Percentiles rank a stretch among this genome's conserved stretches.
Conservation (phyloP, 2,329 filamentous ascomycete species). For the Fonsecaea erecta region DNA sequence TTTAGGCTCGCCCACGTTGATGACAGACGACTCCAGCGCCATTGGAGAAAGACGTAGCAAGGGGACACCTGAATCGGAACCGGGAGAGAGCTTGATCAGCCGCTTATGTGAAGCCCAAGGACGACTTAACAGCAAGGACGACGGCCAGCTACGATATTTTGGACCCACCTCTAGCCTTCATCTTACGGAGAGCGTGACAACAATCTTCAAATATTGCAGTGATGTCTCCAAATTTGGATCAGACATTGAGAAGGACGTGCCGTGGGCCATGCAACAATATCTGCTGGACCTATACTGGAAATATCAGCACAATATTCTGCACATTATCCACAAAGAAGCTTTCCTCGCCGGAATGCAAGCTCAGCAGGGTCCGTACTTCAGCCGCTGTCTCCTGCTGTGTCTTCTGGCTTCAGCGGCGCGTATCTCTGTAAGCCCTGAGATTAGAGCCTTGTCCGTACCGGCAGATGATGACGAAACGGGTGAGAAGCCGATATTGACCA, state of each 20-base stretch:
- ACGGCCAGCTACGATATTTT: slow-evolving; percentile 20
- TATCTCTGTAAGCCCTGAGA: slow-evolving; percentile 15
- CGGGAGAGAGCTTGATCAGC: slow-evolving; percentile 13
- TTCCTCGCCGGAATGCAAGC: slow-evolving; percentile 22
- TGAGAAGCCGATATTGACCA: slow-evolving; percentile 12
- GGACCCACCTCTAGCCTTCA: slow-evolving; percentile 22
- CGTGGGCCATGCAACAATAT: slow-evolving; percentile 23
- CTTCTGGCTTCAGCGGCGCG: slow-evolving; percentile 22
- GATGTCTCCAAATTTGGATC: slow-evolving; percentile 15
- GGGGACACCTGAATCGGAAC: slow-evolving; percentile 7
- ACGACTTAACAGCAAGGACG: slow-evolving; percentile 13
- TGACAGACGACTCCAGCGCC: slow-evolving; percentile 8
- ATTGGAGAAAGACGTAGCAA: not conserved
- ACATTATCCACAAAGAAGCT: slow-evolving; percentile 25
- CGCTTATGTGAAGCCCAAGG: slow-evolving; percentile 13
- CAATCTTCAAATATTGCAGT: slow-evolving; percentile 18
- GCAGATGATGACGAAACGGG: slow-evolving; percentile 2
- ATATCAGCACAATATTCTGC: slow-evolving; percentile 20
- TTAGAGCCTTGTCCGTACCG: slow-evolving; percentile 12
- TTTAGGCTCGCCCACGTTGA: not conserved
- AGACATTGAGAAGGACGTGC: slow-evolving; percentile 19
- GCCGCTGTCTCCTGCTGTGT: slow-evolving; percentile 23
- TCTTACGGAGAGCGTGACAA: slow-evolving; percentile 17
- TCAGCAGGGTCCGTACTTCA: slow-evolving; percentile 18
- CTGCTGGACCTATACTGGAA: slow-evolving; percentile 25